These are phyloP conservation scores for Cylindrotheca closterium DNA, from an alignment of 108 stramenopile species.

Conservation along the genomic window DNA sequence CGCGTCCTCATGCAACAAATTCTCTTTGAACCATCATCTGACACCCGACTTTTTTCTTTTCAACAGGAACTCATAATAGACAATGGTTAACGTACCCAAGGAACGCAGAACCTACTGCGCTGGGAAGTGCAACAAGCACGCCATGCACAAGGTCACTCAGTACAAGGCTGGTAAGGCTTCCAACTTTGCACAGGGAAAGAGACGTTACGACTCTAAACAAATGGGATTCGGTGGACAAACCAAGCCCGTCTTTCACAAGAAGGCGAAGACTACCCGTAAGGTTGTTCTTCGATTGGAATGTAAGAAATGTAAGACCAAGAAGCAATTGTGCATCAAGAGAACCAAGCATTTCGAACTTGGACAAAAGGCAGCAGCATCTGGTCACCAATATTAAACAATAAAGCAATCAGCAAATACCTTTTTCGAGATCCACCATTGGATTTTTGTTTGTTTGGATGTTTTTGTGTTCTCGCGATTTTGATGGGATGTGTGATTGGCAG, in stretches of 20 bases:
- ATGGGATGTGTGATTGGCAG: too few species aligned
- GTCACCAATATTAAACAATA: slow-evolving; percentile 93
- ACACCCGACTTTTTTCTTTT: too few species aligned
- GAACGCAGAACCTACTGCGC: slow-evolving; percentile 99
- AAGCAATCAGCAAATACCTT: slow-evolving; percentile 3
- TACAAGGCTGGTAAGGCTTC: slow-evolving; percentile 99
- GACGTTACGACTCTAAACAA: slow-evolving; percentile 99
- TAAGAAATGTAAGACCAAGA: slow-evolving; percentile 99
- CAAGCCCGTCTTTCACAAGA: slow-evolving; percentile 99
- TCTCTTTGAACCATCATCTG: too few species aligned
- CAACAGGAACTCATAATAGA: too few species aligned
- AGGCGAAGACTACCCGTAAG: slow-evolving; percentile 99
- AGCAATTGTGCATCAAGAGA: slow-evolving; percentile 97
- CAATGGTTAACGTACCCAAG: slow-evolving; percentile 99
- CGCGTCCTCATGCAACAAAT: too few species aligned
- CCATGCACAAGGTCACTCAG: slow-evolving; percentile 99
- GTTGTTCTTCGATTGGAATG: slow-evolving; percentile 98
- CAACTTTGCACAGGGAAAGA: slow-evolving; percentile 99
- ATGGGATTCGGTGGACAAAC: slow-evolving; percentile 99
- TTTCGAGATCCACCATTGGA: neutral
- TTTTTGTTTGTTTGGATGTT: too few species aligned
- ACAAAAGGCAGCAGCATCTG: slow-evolving; percentile 95
- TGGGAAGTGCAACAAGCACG: slow-evolving; percentile 94
- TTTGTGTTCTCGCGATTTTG: too few species aligned
- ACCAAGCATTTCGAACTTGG: slow-evolving; percentile 99